phyloP scores from a whole-genome alignment of 495 filamentous ascomycete species.

The Staphylotrichum longicolle region DNA sequence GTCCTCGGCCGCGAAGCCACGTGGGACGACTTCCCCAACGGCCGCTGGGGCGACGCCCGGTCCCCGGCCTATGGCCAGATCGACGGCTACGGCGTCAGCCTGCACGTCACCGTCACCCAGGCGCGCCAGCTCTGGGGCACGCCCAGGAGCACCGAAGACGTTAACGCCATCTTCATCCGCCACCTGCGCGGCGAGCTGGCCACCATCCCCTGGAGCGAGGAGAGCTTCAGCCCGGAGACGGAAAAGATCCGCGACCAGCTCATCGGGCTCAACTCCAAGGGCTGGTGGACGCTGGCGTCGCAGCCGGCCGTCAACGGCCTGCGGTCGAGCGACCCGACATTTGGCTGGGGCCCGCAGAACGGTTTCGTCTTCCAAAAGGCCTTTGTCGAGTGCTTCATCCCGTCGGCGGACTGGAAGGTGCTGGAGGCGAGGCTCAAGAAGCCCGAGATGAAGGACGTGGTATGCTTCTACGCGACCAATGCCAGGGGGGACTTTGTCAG shows the following conservation, averaged over 20 bases:
- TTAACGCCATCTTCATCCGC: slow-evolving; percentile 72
- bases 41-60: slow-evolving; percentile 89
- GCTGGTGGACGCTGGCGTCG: slow-evolving; percentile 97
- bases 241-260: slow-evolving; percentile 71
- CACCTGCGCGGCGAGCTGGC: slow-evolving; percentile 73
- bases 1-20: slow-evolving; percentile 92
- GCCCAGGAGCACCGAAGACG: slow-evolving; percentile 64
- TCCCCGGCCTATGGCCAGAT: slow-evolving; percentile 93
- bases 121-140: slow-evolving; percentile 82
- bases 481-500: slow-evolving; percentile 66
- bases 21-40: slow-evolving; percentile 99
- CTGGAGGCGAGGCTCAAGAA: slow-evolving; percentile 60
- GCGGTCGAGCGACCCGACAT: slow-evolving; percentile 68
- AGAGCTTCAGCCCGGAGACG: slow-evolving; percentile 82
- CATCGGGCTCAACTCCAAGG: slow-evolving; percentile 70
- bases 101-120: slow-evolving; percentile 75
- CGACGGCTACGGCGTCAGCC: slow-evolving; percentile 86
- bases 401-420: slow-evolving; percentile 62
- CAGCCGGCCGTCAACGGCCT: slow-evolving; percentile 91
- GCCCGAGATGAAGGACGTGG: slow-evolving; percentile 55
- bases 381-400: slow-evolving; percentile 93
- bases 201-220: slow-evolving; percentile 90
- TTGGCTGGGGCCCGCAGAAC: slow-evolving; percentile 90
- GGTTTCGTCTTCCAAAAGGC: slow-evolving; percentile 98
- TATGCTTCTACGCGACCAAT: slow-evolving; percentile 87